Percentiles rank a stretch among this genome's conserved stretches.
These are phyloP conservation scores for Colletotrichum paranaense DNA, from an alignment of 2,329 filamentous ascomycete genomes.

Conservation along the genomic window DNA sequence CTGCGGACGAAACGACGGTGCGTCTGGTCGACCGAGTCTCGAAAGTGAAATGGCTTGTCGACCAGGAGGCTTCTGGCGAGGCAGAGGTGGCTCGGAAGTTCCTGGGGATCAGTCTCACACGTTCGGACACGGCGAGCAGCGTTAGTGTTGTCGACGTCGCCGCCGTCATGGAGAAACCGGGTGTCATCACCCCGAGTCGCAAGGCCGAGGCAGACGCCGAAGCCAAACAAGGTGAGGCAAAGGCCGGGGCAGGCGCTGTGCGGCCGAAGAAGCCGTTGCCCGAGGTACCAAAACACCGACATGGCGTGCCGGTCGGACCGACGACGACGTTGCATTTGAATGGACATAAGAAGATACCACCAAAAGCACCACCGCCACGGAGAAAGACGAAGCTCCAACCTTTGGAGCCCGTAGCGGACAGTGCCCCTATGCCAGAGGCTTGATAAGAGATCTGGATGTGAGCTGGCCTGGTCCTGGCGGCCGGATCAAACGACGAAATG, in stretches of 20 bases:
- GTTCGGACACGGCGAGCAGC: constrained; percentile 74
- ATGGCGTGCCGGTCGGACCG: constrained; percentile 59
- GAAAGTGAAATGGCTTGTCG: constrained; percentile 76
- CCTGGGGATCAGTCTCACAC: constrained; percentile 77
- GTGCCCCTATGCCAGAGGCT: background rate
- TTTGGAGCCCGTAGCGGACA: constrained; percentile 17
- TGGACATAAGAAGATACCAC: constrained; percentile 54
- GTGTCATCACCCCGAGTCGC: constrained; percentile 82
- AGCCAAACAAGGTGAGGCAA: constrained; percentile 41
- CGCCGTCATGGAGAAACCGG: constrained; percentile 83
- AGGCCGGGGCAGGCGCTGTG: constrained; percentile 31
- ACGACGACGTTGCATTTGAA: constrained; percentile 44
- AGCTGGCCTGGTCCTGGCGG: constrained; percentile 1
- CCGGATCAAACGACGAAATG: constrained; percentile 1
- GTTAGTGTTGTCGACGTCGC: constrained; percentile 84
- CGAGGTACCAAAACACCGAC: constrained; percentile 66
- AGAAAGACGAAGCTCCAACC: constrained; percentile 54
- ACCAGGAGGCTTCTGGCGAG: constrained; percentile 51
- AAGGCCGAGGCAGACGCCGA: constrained; percentile 49
- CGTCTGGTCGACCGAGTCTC: constrained; percentile 81
- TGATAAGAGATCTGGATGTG: background rate
- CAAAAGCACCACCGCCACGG: constrained; percentile 59
- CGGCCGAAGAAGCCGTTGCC: constrained; percentile 62
- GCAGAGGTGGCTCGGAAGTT: constrained; percentile 67
- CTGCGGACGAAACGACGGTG: constrained; percentile 82